Base-by-base conservation (phyloP, 306 rosid genomes). In the Prunus salicina region DNA sequence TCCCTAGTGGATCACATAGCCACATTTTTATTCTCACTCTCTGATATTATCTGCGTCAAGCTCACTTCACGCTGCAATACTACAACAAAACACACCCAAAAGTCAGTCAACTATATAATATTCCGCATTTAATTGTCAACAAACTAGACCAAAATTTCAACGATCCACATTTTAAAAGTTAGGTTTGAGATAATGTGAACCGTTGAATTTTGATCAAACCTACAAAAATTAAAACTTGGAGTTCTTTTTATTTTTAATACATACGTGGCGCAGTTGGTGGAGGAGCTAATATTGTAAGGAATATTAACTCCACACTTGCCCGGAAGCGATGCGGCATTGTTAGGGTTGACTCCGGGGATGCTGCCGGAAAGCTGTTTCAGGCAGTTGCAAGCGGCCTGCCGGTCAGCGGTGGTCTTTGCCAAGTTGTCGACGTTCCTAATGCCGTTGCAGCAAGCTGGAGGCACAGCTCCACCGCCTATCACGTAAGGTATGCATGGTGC, bases 221-320 rank as follows among this genome's bases (percentile, higher is more conserved):
- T 38, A 38, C 43, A 38, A 38, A 38, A 38, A 38, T 38, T 38
- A 38, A 38, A 38, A 6, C 9, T 38, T 6, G 8, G 2, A 7
- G 2, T 38, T 38, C 8, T 27, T 2, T 2, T 70, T 14, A 11
- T 47, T 24, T 52, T 43, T 10, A 2, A 6, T 38, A 61, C 65
- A 18, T 78, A 80, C 87, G 2, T 57, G 18, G 25, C 49, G 53
- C 96, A 89, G 79, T 91, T 69, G 3, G 83, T 82, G 34, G 41
- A 28, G 51, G 92, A 67, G 86, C 89, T 87, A 76, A 91, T 89
- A 81, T 74, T 69, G 84, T 82, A 91, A 71, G 89, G 92, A 76
- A 89, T 41, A 52, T 34, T 69, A 27, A 91, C 84, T 6, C 89
- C 84, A 4, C 93, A 89, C 43, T 63, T 79, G 15, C 20, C 63